phyloP scores from a whole-genome alignment of 2,329 filamentous ascomycete species.

The Hymenoscyphus infarciens region DNA sequence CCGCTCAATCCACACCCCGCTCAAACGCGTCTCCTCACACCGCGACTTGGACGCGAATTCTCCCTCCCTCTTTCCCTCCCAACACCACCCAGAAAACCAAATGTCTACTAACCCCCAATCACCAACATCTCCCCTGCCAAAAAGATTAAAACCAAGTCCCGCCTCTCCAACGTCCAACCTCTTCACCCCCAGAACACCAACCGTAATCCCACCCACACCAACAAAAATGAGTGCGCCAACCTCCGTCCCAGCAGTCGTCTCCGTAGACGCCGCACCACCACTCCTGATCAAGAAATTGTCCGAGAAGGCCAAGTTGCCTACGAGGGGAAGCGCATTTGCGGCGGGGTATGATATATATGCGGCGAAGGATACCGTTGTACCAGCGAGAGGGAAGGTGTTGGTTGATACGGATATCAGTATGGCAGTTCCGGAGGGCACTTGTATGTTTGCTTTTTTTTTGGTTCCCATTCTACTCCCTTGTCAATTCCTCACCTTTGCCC shows the following conservation, averaged over 20 bases:
- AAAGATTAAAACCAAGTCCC: constrained; percentile 32
- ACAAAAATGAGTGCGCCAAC: constrained; percentile 13
- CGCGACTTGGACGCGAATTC: constrained; percentile 1
- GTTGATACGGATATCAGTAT: constrained; percentile 91
- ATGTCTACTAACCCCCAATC: constrained; percentile 26
- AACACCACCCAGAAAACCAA: constrained; percentile 5
- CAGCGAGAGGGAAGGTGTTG: constrained; percentile 76
- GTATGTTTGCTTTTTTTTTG: constrained; percentile 48
- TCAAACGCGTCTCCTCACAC: background rate
- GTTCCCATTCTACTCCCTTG: constrained; percentile 1
- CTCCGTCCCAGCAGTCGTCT: constrained; percentile 20
- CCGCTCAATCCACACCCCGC: background rate
- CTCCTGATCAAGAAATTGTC: constrained; percentile 77
- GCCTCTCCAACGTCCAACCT: constrained; percentile 5
- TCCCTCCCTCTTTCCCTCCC: constrained; percentile 16
- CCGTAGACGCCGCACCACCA: constrained; percentile 23
- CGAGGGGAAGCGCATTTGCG: constrained; percentile 81
- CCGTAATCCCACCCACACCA: constrained; percentile 3
- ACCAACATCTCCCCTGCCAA: constrained; percentile 31
- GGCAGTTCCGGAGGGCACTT: constrained; percentile 85
- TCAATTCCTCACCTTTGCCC: background rate
- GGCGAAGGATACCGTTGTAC: constrained; percentile 69
- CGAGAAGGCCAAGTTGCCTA: constrained; percentile 74
- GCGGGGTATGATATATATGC: constrained; percentile 94
- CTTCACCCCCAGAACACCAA: background rate